Evolutionary conservation across 768 basidiomycete genomes (phyloP), one percentile per base, ranked within the genome.

Genomic region (Mycena metata): DNA sequence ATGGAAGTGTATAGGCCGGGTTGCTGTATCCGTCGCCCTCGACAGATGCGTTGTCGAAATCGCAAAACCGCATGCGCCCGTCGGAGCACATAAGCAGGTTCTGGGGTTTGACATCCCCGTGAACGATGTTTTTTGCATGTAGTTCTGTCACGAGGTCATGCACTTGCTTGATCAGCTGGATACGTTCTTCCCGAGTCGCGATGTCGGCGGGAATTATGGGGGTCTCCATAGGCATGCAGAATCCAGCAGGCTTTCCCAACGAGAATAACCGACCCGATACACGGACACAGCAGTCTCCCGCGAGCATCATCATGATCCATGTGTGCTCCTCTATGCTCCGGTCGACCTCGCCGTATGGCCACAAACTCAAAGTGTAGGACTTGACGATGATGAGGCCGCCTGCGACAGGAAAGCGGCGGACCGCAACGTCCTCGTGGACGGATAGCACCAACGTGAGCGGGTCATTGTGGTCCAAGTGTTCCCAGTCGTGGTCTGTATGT

Each of bases 81-180:
- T 55, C 63, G 17, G 52, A 35, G 15, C 63, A 64, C 9, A 56
- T 9, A 1, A 64, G 54, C 33, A 64, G 13, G 46, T 64, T 64
- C 16, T 41, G n/a, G 5, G 63, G 63, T 35, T 64, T 64, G 4
- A 64, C 6, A 35, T 64, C 62, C 15, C 62, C 62, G 24, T 64
- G 62, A 9, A 62, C 52, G 15, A 62, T 62, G 10, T 45, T 10
- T 8, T 54, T 52, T 1, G 3, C 33, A 26, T 62, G 61, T 24
- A 62, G 42, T 3, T 52, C 21, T 17, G 41, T 39, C 24, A 62
- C 23, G 13, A 54, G 51, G 9, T 64, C 54, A 1, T 54, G 63
- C 0, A 64, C 16, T n/a, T 49, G 63, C n/a, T 49, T 5, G 16
- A 64, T 64, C 1, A 64, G 2, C 1, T 35, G 33, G 12, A 64